Evolutionary conservation across 208 protist species (phyloP).

Genomic region (Trypanosoma boissoni): DNA sequence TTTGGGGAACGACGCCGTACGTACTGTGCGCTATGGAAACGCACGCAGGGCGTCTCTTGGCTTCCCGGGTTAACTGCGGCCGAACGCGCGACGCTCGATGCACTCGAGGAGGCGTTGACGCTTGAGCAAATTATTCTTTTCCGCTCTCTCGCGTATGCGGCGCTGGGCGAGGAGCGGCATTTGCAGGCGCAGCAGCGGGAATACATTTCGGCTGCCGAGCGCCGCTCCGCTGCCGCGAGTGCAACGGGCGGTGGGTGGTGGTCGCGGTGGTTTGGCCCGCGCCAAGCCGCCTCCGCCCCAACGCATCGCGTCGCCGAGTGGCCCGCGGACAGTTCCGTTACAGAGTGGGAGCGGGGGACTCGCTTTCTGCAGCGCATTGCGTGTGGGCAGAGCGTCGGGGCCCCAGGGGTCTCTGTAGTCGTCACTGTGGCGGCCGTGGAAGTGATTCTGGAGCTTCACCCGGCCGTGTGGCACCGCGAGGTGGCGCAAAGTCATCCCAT

Average conservation of each 20-base stretch:
- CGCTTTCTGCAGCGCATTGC: conserved; percentile 21
- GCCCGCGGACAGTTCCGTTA: too few relatives aligned
- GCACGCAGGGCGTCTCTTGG: conserved; percentile 41
- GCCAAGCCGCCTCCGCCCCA: too few relatives aligned
- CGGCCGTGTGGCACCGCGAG: conserved; percentile 13
- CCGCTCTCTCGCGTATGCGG: conserved; percentile 62
- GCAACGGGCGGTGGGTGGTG: conserved; percentile 1
- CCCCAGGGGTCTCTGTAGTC: not conserved
- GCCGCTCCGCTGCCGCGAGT: too few relatives aligned
- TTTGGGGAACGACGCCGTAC: conserved; percentile 51
- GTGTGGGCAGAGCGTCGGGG: not conserved
- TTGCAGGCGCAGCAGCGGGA: conserved; percentile 34
- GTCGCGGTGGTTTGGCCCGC: conserved; percentile 25
- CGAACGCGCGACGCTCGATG: conserved; percentile 35
- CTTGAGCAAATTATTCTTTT: conserved; percentile 76
- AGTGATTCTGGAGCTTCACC: conserved; percentile 16
- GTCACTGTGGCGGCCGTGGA: not conserved
- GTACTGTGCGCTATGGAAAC: conserved; percentile 74
- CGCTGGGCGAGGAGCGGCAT: conserved; percentile 49
- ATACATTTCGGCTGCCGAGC: conserved; percentile 33
- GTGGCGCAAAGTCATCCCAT: conserved; percentile 5
- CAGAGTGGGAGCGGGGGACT: conserved; percentile 24
- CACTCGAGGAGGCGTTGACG: conserved; percentile 53
- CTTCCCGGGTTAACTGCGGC: conserved; percentile 50
- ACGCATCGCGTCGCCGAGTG: too few relatives aligned